Base-by-base conservation (phyloP, 176 grass and related monocot genomes). In the Secale cereale region DNA sequence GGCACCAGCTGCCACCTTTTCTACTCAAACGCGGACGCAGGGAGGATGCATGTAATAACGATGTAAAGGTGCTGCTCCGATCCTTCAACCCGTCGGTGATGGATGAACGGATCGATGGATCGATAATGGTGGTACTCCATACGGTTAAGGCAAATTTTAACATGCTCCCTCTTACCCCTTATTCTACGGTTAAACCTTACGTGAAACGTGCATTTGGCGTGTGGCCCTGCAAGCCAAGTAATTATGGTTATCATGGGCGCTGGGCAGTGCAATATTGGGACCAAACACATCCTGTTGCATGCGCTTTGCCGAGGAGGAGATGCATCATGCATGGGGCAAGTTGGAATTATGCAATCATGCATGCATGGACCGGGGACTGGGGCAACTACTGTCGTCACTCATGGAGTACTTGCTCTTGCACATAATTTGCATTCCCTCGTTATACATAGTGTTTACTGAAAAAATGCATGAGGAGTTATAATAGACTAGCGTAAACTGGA, bases 211-310 rank as follows among this genome's bases (percentile, higher is more conserved):
- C 89, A 85, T 7, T 10, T 32, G 17, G 67, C 10, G 75, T 88
- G 81, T 86, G 85, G 87, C 43, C 57, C 71, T 35, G n/a, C 68
- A 91, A 79, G 79, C 45, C 84, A 69, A 36, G 72, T 50, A 60
- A 89, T 88, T 54, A 84, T 83, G 60, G 62, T 83, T 8, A 43
- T 52, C 77, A 83, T 81, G 71, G n/a, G 46, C 77, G 65, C 79
- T 81, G 71, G n/a, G 46, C 77, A 65, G 28, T 14, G 64, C 73
- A 27, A 32, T 26, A 43, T 65, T 62, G 59, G 23, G 26, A 65
- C 78, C 26, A 65, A 31, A 31, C 8, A 59, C 23, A 28, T 19
- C 15, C 7, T 59, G 19, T 77, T 28, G 35, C 66, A 35, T 19
- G 64, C 1, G 15, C n/a, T 74, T 14, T 7, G 1, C 7, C 12